These are phyloP conservation scores for Teratosphaeria zuluensis DNA, from an alignment of 2,329 filamentous ascomycete species.

Conservation along the genomic window DNA sequence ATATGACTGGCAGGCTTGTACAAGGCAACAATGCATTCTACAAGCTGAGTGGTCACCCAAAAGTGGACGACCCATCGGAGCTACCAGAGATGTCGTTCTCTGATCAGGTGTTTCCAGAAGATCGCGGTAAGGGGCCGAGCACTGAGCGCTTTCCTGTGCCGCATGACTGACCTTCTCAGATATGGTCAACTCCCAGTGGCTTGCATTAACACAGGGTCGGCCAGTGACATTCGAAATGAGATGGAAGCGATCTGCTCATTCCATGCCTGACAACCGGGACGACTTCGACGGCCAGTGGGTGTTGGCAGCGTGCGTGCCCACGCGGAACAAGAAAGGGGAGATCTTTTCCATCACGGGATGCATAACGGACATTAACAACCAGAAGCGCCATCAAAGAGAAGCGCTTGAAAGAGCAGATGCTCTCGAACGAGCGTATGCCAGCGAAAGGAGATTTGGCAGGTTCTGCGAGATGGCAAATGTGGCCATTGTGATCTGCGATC, in stretches of 20 bases:
- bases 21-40: conserved; percentile 15
- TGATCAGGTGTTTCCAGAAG: conserved; percentile 11
- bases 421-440: conserved; percentile 31
- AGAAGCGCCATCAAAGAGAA: conserved; percentile 24
- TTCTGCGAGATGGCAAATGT: conserved; percentile 27
- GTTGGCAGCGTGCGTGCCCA: conserved; percentile 12
- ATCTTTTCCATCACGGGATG: conserved; percentile 15
- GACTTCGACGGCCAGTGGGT: conserved; percentile 14
- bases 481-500: conserved; percentile 20
- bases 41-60: conserved; percentile 10
- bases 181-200: conserved; percentile 5
- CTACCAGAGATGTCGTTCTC: conserved; percentile 4
- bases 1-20: conserved; percentile 8
- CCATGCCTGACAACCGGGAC: conserved; percentile 4
- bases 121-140: conserved; percentile 3
- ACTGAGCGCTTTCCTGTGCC: background rate
- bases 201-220: conserved; percentile 5
- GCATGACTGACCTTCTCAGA: background rate
- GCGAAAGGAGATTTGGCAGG: conserved; percentile 20
- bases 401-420: conserved; percentile 29
- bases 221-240: conserved; percentile 13
- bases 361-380: conserved; percentile 16
- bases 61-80: background rate
- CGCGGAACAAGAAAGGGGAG: conserved; percentile 8
- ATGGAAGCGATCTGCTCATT: conserved; percentile 5